A percentile compares a stretch with the other conserved stretches of the same genome.
Conservation (phyloP, 148 eudicot genomes). For the Nyssa sinensis region DNA sequence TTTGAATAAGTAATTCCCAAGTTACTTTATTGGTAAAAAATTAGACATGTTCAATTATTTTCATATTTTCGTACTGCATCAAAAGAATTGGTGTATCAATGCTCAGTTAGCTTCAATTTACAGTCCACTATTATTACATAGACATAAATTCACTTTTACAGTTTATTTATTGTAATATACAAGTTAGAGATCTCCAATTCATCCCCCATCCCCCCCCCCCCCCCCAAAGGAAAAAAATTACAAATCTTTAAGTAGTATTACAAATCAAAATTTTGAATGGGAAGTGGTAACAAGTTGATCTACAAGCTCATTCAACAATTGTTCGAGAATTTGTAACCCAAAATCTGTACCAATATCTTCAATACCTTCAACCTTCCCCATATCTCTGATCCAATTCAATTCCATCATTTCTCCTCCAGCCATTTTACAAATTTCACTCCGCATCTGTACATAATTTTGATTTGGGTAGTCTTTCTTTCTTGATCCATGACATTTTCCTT, state of each 20-base stretch:
- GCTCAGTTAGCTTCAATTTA: too few relatives aligned
- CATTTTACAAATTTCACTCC: constrained; percentile 41
- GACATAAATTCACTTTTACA: too few relatives aligned
- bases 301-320: constrained; percentile 51
- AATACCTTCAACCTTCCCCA: constrained; percentile 28
- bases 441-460: constrained; percentile 23
- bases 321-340: constrained; percentile 45
- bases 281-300: constrained; percentile 34
- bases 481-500: constrained; percentile 21
- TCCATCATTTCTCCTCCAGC: constrained; percentile 47
- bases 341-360: constrained; percentile 37
- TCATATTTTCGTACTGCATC: too few relatives aligned
- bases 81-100: too few relatives aligned
- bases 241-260: neutral
- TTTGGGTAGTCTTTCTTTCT: constrained; percentile 23
- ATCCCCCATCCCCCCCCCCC: too few relatives aligned
- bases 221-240: too few relatives aligned
- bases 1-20: too few relatives aligned
- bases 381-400: constrained; percentile 42
- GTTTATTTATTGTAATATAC: neutral
- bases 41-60: too few relatives aligned
- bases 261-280: neutral
- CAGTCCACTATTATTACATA: too few relatives aligned
- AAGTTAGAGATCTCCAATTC: neutral
- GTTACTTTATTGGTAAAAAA: too few relatives aligned